Evolutionary conservation across 2,329 filamentous ascomycete genomes (phyloP).

Genomic region (Sporothrix inflata): DNA sequence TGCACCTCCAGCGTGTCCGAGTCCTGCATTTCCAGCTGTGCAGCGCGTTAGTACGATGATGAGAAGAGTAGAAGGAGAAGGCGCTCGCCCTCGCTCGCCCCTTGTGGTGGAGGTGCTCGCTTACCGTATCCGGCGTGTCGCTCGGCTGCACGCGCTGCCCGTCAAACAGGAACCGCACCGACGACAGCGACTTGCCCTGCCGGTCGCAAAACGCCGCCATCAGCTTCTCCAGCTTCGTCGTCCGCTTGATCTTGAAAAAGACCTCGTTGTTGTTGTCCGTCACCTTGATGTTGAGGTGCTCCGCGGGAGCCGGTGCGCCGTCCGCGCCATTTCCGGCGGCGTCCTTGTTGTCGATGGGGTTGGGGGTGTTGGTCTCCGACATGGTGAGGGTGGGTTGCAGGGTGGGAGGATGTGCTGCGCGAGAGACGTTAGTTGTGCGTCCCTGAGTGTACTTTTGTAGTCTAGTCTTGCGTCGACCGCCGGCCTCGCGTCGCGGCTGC

Average conservation of each 20-base stretch:
- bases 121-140: constrained; percentile 89
- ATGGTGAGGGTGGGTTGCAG: constrained; percentile 42
- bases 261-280: constrained; percentile 99
- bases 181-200: constrained; percentile 82
- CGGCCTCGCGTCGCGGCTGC: background rate
- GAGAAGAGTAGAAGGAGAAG: background rate
- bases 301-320: constrained; percentile 47
- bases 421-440: too few relatives aligned
- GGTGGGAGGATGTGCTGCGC: background rate
- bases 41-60: background rate
- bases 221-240: constrained; percentile 92
- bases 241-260: constrained; percentile 99
- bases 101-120: too few relatives aligned
- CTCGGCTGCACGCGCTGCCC: constrained; percentile 87
- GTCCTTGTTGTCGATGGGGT: constrained; percentile 25
- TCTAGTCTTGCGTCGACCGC: background rate
- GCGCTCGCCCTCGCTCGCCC: background rate
- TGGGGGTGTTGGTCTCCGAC: constrained; percentile 48
- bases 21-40: constrained; percentile 91
- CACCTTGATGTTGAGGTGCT: constrained; percentile 99
- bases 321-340: constrained; percentile 36
- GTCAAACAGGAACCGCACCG: constrained; percentile 94
- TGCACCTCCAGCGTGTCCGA: constrained; percentile 96
- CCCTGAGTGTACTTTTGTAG: background rate
- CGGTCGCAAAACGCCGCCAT: constrained; percentile 98